These are phyloP conservation scores for Chytriomyces sp. DNA, from an alignment of 192 early-diverging fungal species.

Conservation along the genomic window DNA sequence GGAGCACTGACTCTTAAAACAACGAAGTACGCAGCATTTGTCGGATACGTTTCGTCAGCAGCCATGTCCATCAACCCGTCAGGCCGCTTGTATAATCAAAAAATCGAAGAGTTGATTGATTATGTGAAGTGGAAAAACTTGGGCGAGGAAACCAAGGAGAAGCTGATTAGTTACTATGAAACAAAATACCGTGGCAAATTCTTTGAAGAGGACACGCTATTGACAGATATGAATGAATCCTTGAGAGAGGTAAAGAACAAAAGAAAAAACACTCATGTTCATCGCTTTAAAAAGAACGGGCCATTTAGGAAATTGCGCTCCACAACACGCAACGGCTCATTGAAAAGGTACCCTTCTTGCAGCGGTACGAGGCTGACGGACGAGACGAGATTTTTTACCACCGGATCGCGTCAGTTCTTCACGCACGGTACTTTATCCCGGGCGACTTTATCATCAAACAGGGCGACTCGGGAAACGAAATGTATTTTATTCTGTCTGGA, in stretches of 20 bases:
- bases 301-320: slow-evolving; percentile 30
- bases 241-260: slow-evolving; percentile 44
- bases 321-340: slow-evolving; percentile 36
- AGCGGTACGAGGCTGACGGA: slow-evolving; percentile 28
- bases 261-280: too few species aligned
- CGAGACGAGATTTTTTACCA: slow-evolving; percentile 30
- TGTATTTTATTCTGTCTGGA: slow-evolving; percentile 59
- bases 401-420: slow-evolving; percentile 18
- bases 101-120: slow-evolving; percentile 43
- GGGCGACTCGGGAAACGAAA: slow-evolving; percentile 50
- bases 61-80: slow-evolving; percentile 30
- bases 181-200: slow-evolving; percentile 42
- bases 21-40: slow-evolving; percentile 29
- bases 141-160: slow-evolving; percentile 34
- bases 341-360: slow-evolving; percentile 40
- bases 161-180: slow-evolving; percentile 44
- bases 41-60: slow-evolving; percentile 32
- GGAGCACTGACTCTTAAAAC: neutral
- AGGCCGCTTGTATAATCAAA: slow-evolving; percentile 33
- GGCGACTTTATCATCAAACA: slow-evolving; percentile 38
- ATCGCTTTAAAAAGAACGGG: neutral
- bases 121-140: slow-evolving; percentile 48
- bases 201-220: slow-evolving; percentile 40
- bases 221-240: slow-evolving; percentile 42
- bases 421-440: slow-evolving; percentile 30